Percentiles rank a stretch among this genome's conserved stretches.
These are phyloP conservation scores for Penicillium dipodomyicola DNA, from an alignment of 495 filamentous ascomycete species.

Conservation along the genomic window DNA sequence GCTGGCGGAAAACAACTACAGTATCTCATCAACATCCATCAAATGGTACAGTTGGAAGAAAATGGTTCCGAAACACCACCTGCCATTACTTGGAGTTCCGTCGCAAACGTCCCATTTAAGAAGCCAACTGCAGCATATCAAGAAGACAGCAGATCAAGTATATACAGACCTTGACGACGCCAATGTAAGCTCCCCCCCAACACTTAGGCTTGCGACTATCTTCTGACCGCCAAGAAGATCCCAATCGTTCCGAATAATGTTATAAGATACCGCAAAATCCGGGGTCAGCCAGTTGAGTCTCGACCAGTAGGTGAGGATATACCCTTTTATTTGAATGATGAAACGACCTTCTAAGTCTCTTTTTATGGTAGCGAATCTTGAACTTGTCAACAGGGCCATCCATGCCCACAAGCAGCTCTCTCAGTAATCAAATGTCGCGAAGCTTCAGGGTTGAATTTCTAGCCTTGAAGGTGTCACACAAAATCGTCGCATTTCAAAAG, in stretches of 20 bases:
- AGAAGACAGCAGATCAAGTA: conserved; percentile 13
- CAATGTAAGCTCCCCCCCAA: conserved; percentile 10
- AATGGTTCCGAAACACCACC: conserved; percentile 9
- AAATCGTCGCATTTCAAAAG: neutral
- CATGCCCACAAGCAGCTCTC: conserved; percentile 7
- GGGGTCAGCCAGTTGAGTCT: conserved; percentile 2
- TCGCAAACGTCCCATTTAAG: conserved; percentile 12
- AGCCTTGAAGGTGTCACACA: neutral
- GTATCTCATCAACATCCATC: conserved; percentile 12
- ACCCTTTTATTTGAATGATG: neutral
- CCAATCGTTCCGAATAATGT: conserved; percentile 4
- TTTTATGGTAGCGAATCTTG: conserved; percentile 6
- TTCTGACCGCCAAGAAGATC: neutral
- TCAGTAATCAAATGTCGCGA: neutral
- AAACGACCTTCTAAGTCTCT: neutral
- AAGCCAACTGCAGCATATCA: conserved; percentile 7
- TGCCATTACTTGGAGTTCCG: conserved; percentile 9
- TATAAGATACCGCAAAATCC: conserved; percentile 13
- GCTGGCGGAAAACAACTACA: conserved; percentile 16
- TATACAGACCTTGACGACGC: conserved; percentile 15
- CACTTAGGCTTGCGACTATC: neutral
- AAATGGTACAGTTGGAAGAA: conserved; percentile 19
- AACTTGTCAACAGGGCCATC: conserved; percentile 11
- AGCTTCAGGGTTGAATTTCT: neutral
- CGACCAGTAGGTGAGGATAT: conserved; percentile 13